Evolutionary conservation across 1,139 yeast genomes (phyloP).

Genomic region (Nakaseomyces nivariensis): DNA sequence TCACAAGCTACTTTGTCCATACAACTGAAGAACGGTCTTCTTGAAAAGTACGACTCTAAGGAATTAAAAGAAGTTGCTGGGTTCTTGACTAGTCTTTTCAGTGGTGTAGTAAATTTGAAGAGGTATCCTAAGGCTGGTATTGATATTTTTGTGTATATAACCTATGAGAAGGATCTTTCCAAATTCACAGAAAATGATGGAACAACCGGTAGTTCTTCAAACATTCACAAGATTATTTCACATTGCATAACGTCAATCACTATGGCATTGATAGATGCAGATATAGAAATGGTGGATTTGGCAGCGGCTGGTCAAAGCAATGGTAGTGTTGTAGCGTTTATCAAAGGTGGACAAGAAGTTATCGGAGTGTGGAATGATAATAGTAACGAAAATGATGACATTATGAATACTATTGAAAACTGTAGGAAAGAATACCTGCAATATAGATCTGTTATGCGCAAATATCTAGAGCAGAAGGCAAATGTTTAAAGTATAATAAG

Average conservation of each 20-base stretch:
- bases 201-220: background rate
- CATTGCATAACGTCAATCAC: conserved; percentile 44
- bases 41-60: conserved; percentile 25
- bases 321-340: conserved; percentile 29
- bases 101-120: conserved; percentile 44
- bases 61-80: conserved; percentile 29
- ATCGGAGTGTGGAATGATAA: conserved; percentile 31
- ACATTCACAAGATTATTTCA: conserved; percentile 18
- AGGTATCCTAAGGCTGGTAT: conserved; percentile 86
- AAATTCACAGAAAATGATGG: conserved; percentile 3
- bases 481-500: background rate
- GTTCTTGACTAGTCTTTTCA: conserved; percentile 29
- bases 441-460: conserved; percentile 16
- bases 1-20: conserved; percentile 62
- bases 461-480: conserved; percentile 9
- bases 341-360: conserved; percentile 29
- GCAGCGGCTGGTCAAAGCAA: conserved; percentile 58
- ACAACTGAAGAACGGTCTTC: conserved; percentile 41
- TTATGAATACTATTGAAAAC: conserved; percentile 12
- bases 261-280: conserved; percentile 74
- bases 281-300: conserved; percentile 67
- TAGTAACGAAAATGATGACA: conserved; percentile 8
- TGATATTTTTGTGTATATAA: conserved; percentile 56
- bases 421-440: conserved; percentile 18
- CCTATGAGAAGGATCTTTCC: conserved; percentile 26